Evolutionary conservation across 2,329 filamentous ascomycete genomes (phyloP).

Genomic region (Penicillium sp.): DNA sequence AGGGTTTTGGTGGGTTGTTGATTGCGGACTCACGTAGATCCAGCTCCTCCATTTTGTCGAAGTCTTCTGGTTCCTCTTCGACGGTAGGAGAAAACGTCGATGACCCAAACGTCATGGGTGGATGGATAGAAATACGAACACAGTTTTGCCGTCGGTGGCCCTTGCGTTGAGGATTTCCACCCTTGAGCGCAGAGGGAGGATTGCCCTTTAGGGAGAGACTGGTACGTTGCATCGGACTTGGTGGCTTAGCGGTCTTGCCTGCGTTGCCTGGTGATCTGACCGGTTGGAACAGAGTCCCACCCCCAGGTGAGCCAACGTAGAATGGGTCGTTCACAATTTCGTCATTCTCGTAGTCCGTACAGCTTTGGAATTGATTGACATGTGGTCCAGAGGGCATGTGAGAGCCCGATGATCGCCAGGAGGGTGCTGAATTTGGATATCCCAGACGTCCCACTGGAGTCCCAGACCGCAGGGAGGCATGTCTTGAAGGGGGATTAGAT

Average conservation of each 20-base stretch:
- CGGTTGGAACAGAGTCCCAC: constrained; percentile 14
- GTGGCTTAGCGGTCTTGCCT: constrained; percentile 11
- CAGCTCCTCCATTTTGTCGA: constrained; percentile 26
- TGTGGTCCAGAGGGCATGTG: constrained; percentile 17
- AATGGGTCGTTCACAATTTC: constrained; percentile 24
- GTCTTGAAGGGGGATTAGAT: constrained; percentile 15
- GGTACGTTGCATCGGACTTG: constrained; percentile 18
- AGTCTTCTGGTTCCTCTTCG: constrained; percentile 31
- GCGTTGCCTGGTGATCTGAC: constrained; percentile 17
- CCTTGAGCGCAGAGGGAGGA: constrained; percentile 29
- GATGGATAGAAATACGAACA: constrained; percentile 36
- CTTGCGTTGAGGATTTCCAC: constrained; percentile 27
- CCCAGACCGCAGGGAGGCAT: constrained; percentile 15
- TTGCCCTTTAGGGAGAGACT: constrained; percentile 18
- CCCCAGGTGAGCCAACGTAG: constrained; percentile 15
- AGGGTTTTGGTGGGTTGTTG: constrained; percentile 12
- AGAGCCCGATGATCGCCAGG: constrained; percentile 11
- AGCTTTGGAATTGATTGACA: constrained; percentile 21
- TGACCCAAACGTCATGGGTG: constrained; percentile 29
- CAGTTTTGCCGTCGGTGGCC: constrained; percentile 39
- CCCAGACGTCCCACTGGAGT: constrained; percentile 6
- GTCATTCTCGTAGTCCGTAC: constrained; percentile 17
- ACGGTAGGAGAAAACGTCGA: constrained; percentile 28
- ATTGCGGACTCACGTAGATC: constrained; percentile 20
- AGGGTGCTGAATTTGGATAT: background rate